Conservation (phyloP, 768 basidiomycete species). For the Asterophora parasitica region DNA sequence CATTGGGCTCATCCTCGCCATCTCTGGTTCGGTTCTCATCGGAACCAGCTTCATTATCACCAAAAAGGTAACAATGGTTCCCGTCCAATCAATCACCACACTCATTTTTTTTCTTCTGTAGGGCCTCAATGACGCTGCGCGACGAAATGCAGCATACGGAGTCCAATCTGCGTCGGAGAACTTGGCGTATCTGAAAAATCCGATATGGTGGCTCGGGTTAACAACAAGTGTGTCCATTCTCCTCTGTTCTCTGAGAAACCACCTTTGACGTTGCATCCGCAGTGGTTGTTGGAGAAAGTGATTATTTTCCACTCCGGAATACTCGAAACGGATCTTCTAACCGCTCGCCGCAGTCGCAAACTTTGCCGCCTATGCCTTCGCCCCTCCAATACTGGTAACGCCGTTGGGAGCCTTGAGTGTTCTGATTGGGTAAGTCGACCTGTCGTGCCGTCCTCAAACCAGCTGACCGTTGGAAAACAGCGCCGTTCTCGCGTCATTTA, state of each 20-base stretch:
- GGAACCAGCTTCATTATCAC: conserved; percentile 98
- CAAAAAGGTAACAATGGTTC: conserved; percentile 69
- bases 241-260: conserved; percentile 3
- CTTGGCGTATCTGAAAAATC: conserved; percentile 81
- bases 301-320: conserved; percentile 5
- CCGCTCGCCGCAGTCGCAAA: conserved; percentile 53
- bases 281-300: conserved; percentile 95
- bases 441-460: neutral
- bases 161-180: conserved; percentile 72
- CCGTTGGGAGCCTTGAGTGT: conserved; percentile 97
- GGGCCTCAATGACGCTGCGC: conserved; percentile 87
- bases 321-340: conserved; percentile 4
- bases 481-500: conserved; percentile 88
- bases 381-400: conserved; percentile 96
- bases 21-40: conserved; percentile 81
- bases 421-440: conserved; percentile 77
- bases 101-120: conserved; percentile 25
- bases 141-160: conserved; percentile 40
- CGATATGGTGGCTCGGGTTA: conserved; percentile 98
- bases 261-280: conserved; percentile 3
- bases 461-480: conserved; percentile 35
- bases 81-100: neutral
- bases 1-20: conserved; percentile 85
- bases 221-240: conserved; percentile 66
- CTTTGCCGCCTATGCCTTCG: conserved; percentile 97